Conservation (phyloP, 2,329 filamentous ascomycete genomes). For the Trichoderma harzianum region DNA sequence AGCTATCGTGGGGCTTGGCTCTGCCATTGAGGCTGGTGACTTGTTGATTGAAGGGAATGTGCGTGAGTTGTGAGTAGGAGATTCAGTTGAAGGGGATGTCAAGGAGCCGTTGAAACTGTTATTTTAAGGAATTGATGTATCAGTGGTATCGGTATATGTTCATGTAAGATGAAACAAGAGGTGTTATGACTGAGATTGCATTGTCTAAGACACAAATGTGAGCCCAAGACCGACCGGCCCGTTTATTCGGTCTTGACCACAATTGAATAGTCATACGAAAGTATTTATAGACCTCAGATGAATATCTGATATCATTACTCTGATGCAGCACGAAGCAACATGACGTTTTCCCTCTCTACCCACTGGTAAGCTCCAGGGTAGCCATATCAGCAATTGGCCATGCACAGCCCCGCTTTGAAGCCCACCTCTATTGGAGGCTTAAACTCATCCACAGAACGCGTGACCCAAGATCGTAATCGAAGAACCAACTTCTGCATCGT, state of each 20-base stretch:
- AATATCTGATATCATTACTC: not conserved
- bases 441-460: slow-evolving; percentile 1
- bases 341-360: not conserved
- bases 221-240: not conserved
- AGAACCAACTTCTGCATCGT: not conserved
- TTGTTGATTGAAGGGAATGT: too few species aligned
- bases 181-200: not conserved
- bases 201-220: not conserved
- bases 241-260: not conserved
- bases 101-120: not conserved
- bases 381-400: not conserved
- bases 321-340: not conserved
- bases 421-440: not conserved
- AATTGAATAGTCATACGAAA: not conserved
- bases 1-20: slow-evolving; percentile 23
- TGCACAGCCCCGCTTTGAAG: not conserved
- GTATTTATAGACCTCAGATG: not conserved
- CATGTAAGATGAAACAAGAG: not conserved
- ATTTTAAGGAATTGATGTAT: not conserved
- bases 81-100: not conserved
- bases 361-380: not conserved
- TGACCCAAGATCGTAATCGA: not conserved
- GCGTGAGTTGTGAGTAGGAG: not conserved
- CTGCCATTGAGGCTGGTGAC: not conserved
- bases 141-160: not conserved